phyloP scores from a whole-genome alignment of 2,329 filamentous ascomycete genomes.

The Cercospora canescens region DNA sequence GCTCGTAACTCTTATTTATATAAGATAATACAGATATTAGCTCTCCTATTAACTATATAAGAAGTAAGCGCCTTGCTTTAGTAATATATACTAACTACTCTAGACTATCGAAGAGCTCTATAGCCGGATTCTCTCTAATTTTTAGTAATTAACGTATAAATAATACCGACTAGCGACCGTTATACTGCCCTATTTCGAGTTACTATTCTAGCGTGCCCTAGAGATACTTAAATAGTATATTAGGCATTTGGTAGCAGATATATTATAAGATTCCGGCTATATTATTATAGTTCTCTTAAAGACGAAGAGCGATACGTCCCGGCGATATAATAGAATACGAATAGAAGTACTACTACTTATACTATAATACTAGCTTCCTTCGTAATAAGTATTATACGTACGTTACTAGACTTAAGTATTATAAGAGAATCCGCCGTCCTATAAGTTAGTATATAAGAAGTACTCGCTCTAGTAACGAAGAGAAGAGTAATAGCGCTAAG shows the following conservation, averaged over 20 bases:
- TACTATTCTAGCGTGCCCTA: neutral
- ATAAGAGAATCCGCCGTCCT: neutral
- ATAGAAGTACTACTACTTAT: neutral
- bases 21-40: neutral
- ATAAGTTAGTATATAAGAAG: neutral
- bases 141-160: neutral
- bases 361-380: neutral
- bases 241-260: neutral
- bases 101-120: neutral
- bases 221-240: neutral
- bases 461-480: neutral
- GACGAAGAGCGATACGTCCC: neutral
- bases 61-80: neutral
- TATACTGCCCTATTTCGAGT: neutral
- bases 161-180: neutral
- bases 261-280: neutral
- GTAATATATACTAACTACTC: neutral
- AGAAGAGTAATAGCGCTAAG: neutral
- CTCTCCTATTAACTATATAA: neutral
- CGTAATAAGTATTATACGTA: neutral
- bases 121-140: neutral
- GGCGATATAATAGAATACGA: neutral
- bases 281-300: neutral
- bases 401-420: neutral
- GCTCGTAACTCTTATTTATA: neutral